Base-by-base conservation (phyloP, 495 filamentous ascomycete genomes). In the Penicillium turbatum region DNA sequence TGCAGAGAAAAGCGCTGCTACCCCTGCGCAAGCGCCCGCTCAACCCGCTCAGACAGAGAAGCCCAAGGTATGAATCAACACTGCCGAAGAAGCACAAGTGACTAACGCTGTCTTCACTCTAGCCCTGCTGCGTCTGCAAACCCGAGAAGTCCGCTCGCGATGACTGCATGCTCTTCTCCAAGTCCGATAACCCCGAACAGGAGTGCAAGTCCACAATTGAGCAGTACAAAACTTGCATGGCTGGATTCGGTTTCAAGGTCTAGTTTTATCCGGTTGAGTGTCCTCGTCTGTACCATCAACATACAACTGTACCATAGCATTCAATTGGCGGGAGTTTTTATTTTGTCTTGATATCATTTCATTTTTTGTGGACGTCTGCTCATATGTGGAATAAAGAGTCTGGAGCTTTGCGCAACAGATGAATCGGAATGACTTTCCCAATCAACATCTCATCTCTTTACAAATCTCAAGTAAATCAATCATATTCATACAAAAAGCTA, bases 91-190 rank as follows among this genome's bases (percentile, higher is more conserved):
- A 26, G 32, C 36, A 15, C 47, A 39, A 35, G 8, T 19, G 36
- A 57, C 37, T 36, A 9, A 48, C 24, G 12, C n/a, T 38, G 19
- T 32, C 38, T 37, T 30, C 34, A 13, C 11, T 41, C 50, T 66
- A 96, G 90, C 91, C 91, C 31, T 96, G 91, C 82, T 96, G 92
- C 70, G 93, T 98, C 17, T 98, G 93, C 82, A 96, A 92, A 64
- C 81, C 89, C 40, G 93, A 98, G 71, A 98, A 98, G 70, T 79
- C 88, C 53, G 73, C 77, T 54, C 89, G 93, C 54, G 93, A 98
- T 71, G 93, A 98, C 74, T 98, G 93, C 79, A 97, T 98, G 92
- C 87, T 98, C 15, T 96, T 97, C 73, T 91, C 87, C 51, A 89
- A 82, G 56, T 76, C 82, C 56, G 80, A 83, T 52, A 83, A 95